Percentiles rank a stretch among this genome's conserved stretches.
Evolutionary conservation across 768 basidiomycete species (phyloP).

Genomic region (Phanerochaete sordida): DNA sequence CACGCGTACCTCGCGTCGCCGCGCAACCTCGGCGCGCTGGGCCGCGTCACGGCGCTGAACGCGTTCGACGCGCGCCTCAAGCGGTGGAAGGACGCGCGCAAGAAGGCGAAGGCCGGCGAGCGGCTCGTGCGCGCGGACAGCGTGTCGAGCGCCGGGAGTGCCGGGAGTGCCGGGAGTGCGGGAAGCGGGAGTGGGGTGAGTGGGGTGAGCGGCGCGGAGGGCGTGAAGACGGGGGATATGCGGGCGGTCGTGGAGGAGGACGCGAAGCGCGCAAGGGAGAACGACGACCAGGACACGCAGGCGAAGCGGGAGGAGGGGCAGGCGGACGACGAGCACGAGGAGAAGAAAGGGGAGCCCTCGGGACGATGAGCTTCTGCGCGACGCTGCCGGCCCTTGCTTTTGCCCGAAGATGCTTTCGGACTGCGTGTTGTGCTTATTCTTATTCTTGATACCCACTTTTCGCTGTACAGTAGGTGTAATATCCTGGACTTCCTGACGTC

Average conservation of each 20-base stretch:
- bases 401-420: too few species aligned
- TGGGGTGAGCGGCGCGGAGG: conserved; percentile 12
- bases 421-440: too few species aligned
- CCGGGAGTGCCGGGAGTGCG: conserved; percentile 11
- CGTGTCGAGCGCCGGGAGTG: conserved; percentile 12
- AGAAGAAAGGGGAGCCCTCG: too few species aligned
- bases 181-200: neutral
- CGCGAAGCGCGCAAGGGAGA: conserved; percentile 18
- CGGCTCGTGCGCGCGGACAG: conserved; percentile 7
- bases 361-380: too few species aligned
- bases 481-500: too few species aligned
- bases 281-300: conserved; percentile 17
- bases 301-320: conserved; percentile 16
- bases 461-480: too few species aligned
- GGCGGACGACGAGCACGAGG: too few species aligned
- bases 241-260: conserved; percentile 15
- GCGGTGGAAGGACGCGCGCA: conserved; percentile 30
- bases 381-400: too few species aligned
- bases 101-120: conserved; percentile 26
- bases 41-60: conserved; percentile 32
- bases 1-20: conserved; percentile 31
- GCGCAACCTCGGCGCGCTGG: conserved; percentile 34
- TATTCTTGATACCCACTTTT: too few species aligned
- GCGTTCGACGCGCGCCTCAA: conserved; percentile 36
- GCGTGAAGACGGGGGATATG: conserved; percentile 6